Evolutionary conservation across 163 green algal genomes (phyloP), one percentile per base, ranked within the genome.

Genomic region (Chlamydomonas reinhardtii): DNA sequence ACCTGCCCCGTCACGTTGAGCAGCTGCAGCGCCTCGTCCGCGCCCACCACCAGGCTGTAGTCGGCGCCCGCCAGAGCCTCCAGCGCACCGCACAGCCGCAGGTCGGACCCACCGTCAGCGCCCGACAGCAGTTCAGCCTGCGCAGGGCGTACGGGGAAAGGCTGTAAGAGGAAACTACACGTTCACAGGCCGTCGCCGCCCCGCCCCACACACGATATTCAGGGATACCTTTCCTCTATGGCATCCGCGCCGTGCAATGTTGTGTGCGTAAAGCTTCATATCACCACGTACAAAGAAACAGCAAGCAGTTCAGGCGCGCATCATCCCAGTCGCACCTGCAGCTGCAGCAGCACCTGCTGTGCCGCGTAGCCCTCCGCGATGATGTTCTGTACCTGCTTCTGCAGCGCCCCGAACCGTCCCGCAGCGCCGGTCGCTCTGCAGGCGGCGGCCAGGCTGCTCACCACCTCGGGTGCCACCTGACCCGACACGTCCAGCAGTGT

Each of bases 11-110:
- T 92, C 27, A 97, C 91, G 52, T 93, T 85, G 4, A 98, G 89
- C 82, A 99, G 93, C 94, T 99, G 97, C 84, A 99, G 82, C 72
- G 92, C 93, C 90, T 99, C 97, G 89, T 99, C 97, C 0, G 96
- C 93, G 0, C 97, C 97, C 73, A 98, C 95, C 48, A 95, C 87
- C 48, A 99, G 90, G 61, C 74, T 85, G 88, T 98, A 98, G 92
- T 99, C 97, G 0, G 94, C 92, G 15, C 90, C 90, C 0, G 94
- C 95, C 74, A 98, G 80, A 72, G 87, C 86, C 83, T 89, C 88
- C 62, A 85, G 84, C 39, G 68, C 75, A 1, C 56, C 68, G 15
- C 37, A 76, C 4, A 71, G 54, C 75, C 76, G 70, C 3, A 80
- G 69, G 34, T 74, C 75, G 14, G 84, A 35, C 29, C n/a, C 32